Evolutionary conservation across 768 basidiomycete genomes (phyloP).

Genomic region (Amanita thiersii): DNA sequence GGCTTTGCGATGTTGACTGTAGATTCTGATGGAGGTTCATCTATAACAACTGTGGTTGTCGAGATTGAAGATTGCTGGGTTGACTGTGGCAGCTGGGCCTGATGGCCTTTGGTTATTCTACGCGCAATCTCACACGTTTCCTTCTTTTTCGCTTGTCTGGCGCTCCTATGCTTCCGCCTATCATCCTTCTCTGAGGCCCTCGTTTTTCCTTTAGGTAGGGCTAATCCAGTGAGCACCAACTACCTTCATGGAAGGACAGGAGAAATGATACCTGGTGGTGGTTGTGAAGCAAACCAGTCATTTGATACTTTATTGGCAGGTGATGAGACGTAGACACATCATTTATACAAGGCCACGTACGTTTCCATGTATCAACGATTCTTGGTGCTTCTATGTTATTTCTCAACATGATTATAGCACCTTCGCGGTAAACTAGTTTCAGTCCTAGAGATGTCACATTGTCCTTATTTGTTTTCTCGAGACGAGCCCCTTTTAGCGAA

Average conservation of each 20-base stretch:
- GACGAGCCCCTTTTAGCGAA: constrained; percentile 34
- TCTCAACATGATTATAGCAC: constrained; percentile 31
- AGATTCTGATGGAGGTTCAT: not conserved
- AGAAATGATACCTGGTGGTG: constrained; percentile 12
- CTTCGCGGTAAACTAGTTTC: constrained; percentile 31
- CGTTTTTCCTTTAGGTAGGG: not conserved
- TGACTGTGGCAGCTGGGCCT: no score
- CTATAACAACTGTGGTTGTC: no score
- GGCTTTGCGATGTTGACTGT: constrained; percentile 3
- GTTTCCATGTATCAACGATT: constrained; percentile 31
- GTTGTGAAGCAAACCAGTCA: constrained; percentile 25
- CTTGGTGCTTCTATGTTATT: constrained; percentile 15
- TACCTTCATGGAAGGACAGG: constrained; percentile 4
- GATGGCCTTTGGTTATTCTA: no score
- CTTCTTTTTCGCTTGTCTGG: no score
- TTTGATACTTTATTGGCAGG: constrained; percentile 10
- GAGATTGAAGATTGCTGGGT: no score
- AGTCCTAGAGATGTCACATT: constrained; percentile 28
- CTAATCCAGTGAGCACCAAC: not conserved
- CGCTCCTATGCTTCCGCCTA: not conserved
- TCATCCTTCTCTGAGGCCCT: constrained; percentile 7
- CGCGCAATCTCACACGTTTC: no score
- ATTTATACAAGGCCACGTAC: constrained; percentile 18
- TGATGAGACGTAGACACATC: not conserved
- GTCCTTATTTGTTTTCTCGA: constrained; percentile 20